A percentile compares a stretch with the other conserved stretches of the same genome.
These are phyloP conservation scores for Tricholoma saponaceum DNA, from an alignment of 768 basidiomycete genomes.

Conservation along the genomic window DNA sequence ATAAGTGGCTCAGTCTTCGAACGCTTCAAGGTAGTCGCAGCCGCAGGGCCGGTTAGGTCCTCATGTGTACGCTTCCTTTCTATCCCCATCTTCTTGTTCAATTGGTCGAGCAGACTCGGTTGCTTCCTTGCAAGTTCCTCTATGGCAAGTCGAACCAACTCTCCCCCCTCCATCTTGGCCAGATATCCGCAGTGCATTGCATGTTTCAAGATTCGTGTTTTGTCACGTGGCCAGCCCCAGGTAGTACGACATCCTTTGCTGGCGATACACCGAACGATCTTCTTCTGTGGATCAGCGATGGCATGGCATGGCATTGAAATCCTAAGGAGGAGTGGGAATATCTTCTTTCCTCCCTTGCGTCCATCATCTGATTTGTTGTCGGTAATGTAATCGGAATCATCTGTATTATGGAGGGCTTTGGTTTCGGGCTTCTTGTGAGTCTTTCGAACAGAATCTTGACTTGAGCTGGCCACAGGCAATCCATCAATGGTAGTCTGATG, in stretches of 20 bases:
- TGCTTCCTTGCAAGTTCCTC: constrained; percentile 1
- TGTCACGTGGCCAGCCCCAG: neutral
- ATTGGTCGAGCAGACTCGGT: neutral
- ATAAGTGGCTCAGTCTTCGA: neutral
- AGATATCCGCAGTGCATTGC: neutral
- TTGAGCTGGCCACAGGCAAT: neutral
- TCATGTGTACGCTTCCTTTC: neutral
- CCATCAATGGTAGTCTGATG: neutral
- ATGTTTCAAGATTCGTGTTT: neutral
- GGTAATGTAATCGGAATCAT: neutral
- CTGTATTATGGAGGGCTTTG: neutral
- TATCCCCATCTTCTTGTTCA: constrained; percentile 1
- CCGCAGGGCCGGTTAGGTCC: neutral
- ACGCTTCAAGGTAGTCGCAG: neutral
- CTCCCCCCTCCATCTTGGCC: neutral
- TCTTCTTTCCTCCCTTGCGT: neutral
- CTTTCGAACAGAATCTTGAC: neutral
- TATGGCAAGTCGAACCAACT: neutral
- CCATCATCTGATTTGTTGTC: neutral
- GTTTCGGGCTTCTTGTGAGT: neutral
- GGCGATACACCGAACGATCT: neutral
- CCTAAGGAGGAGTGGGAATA: neutral
- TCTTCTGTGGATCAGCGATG: neutral
- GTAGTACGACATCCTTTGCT: neutral
- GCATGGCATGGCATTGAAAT: neutral